Base-by-base conservation (phyloP, 202 grass and related monocot species). In the Cymbopogon flexuosus region DNA sequence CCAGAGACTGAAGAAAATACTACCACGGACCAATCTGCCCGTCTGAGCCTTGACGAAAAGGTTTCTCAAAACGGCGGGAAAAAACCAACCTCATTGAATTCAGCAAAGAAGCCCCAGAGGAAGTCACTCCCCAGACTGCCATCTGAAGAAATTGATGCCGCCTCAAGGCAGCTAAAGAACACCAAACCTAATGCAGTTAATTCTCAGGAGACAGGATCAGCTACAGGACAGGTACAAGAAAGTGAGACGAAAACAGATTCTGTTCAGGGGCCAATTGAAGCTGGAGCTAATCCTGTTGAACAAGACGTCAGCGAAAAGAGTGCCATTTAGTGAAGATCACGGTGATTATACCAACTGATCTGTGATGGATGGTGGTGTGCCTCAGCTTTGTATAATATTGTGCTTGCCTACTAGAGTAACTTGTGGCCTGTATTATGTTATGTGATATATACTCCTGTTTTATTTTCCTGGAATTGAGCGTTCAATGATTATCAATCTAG, bases 41-140 rank as follows among this genome's bases (percentile, higher is more conserved):
- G 81, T 42, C 22, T 78, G 61, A 88, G 85, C 62, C 78, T 91
- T 1, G 85, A 91, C 11, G 85, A 85, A 10, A 91, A 85, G 67
- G 18, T 68, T 41, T 22, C 77, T 59, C 89, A 87, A 62, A 90
- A 84, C 64, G 72, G 73, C 68, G 49, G 62, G 22, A 88, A 84
- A 71, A 84, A 78, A 63, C 47, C 78, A 46, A 29, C 23, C 33
- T 39, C 49, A 22, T 67, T 73, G 52, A 76, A 78, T 73, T 70
- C 66, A 60, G 67, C 9, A 14, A 91, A 91, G 62, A 91, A 91
- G 67, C 49, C 66, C 19, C 89, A 91, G 81, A 87, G 73, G 77
- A 85, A 81, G 78, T 82, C 85, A 76, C 85, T 91, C 35, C 81
- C 89, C 51, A 85, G 66, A 75, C 58, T 82, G 73, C 85, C 89